Percentiles rank a stretch among this genome's conserved stretches.
phyloP scores from a whole-genome alignment of 2,329 filamentous ascomycete species.

The Ophiostoma triangulosporum region DNA sequence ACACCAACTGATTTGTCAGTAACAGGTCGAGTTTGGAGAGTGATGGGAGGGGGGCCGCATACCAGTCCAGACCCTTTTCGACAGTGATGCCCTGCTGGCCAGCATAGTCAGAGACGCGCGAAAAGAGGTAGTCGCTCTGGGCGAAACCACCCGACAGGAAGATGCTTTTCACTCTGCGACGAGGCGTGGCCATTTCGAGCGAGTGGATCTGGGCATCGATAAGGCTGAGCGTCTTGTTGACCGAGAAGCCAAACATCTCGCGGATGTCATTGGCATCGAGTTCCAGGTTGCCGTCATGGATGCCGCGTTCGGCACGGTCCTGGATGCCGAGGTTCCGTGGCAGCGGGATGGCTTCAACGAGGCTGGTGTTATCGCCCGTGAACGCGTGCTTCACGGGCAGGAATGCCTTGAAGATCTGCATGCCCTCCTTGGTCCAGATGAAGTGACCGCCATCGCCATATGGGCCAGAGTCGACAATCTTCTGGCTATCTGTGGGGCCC shows the following conservation, averaged over 20 bases:
- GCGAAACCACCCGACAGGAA: slow-evolving; percentile 18
- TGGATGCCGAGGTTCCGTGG: slow-evolving; percentile 11
- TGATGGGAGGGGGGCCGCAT: background rate
- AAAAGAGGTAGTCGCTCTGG: slow-evolving; percentile 14
- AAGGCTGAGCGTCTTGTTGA: slow-evolving; percentile 15
- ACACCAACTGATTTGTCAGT: slow-evolving; percentile 12
- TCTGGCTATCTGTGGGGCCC: slow-evolving; percentile 13
- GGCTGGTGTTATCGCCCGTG: slow-evolving; percentile 12
- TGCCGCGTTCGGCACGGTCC: slow-evolving; percentile 12
- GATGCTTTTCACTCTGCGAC: slow-evolving; percentile 15
- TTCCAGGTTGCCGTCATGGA: slow-evolving; percentile 11
- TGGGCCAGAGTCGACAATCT: slow-evolving; percentile 13
- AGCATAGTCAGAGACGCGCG: slow-evolving; percentile 13
- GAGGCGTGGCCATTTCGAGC: slow-evolving; percentile 9
- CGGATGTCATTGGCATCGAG: slow-evolving; percentile 13
- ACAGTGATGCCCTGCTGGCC: slow-evolving; percentile 12
- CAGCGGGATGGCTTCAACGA: slow-evolving; percentile 11
- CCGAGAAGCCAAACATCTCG: slow-evolving; percentile 15
- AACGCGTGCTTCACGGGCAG: slow-evolving; percentile 17
- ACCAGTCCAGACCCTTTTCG: slow-evolving; percentile 15
- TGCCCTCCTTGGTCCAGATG: slow-evolving; percentile 16
- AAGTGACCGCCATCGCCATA: slow-evolving; percentile 16
- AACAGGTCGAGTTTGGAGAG: too few relatives aligned
- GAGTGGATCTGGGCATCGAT: slow-evolving; percentile 14
- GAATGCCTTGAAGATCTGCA: slow-evolving; percentile 16